phyloP scores from a whole-genome alignment of 139 green algal genomes.

The Spirogloea muscicola region DNA sequence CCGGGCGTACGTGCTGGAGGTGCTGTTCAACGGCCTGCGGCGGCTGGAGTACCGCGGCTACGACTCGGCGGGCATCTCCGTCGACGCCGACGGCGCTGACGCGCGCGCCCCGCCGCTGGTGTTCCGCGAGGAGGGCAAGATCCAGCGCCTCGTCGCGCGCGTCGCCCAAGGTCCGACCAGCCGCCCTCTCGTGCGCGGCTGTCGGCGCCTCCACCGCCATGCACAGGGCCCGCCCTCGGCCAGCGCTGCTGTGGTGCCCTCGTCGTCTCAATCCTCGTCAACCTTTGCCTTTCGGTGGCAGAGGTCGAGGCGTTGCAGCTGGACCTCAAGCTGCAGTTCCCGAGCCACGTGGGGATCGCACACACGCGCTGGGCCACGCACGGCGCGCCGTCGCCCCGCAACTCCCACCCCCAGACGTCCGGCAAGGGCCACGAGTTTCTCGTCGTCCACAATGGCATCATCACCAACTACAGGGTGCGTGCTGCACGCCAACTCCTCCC shows the following conservation, averaged over 20 bases:
- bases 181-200: no score
- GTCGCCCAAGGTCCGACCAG: slow-evolving; percentile 40
- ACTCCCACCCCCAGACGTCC: slow-evolving; percentile 86
- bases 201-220: not conserved
- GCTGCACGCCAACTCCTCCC: no score
- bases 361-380: slow-evolving; percentile 99
- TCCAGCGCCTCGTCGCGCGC: slow-evolving; percentile 69
- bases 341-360: slow-evolving; percentile 65
- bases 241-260: slow-evolving; percentile 2
- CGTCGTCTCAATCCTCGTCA: not conserved
- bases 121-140: slow-evolving; percentile 85
- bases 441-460: slow-evolving; percentile 99
- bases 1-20: slow-evolving; percentile 71
- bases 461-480: slow-evolving; percentile 91
- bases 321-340: slow-evolving; percentile 18
- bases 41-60: slow-evolving; percentile 97
- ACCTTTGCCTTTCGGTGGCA: slow-evolving; percentile 5
- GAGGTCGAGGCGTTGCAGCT: slow-evolving; percentile 7
- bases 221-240: not conserved
- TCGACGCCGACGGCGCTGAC: slow-evolving; percentile 15
- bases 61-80: slow-evolving; percentile 85
- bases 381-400: slow-evolving; percentile 72
- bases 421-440: slow-evolving; percentile 74
- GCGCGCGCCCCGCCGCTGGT: slow-evolving; percentile 52
- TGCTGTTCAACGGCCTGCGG: slow-evolving; percentile 69